Evolutionary conservation across 2,329 filamentous ascomycete genomes (phyloP).

Genomic region (Colletotrichum orchidophilum): DNA sequence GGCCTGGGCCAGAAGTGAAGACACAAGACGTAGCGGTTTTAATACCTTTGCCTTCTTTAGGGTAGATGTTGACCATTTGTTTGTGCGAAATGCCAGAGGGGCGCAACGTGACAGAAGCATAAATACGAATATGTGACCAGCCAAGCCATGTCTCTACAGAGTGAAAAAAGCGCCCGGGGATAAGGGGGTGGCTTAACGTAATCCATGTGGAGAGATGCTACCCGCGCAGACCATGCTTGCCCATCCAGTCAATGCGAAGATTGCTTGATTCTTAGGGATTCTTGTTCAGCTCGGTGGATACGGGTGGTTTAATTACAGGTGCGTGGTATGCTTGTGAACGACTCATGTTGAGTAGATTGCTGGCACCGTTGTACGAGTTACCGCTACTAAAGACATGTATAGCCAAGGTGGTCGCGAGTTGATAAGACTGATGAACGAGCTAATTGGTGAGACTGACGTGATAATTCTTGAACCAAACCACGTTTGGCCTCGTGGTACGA

Average conservation of each 20-base stretch:
- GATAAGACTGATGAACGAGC: neutral
- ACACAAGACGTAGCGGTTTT: neutral
- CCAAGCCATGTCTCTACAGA: neutral
- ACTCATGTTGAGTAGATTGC: neutral
- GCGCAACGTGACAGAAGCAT: neutral
- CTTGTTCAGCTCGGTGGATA: neutral
- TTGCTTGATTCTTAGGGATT: neutral
- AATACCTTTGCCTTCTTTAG: rapidly evolving
- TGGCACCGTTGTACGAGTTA: neutral
- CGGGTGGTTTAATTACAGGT: neutral
- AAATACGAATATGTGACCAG: neutral
- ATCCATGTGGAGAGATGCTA: neutral
- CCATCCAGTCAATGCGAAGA: neutral
- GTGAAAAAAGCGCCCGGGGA: neutral
- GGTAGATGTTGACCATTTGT: neutral
- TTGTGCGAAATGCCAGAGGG: neutral
- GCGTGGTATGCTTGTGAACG: neutral
- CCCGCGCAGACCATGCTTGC: neutral
- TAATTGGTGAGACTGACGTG: neutral
- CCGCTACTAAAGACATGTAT: neutral
- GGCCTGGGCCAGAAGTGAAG: neutral
- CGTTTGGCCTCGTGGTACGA: neutral
- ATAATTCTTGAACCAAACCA: neutral
- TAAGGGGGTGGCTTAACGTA: neutral
- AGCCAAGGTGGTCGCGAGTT: neutral